Conservation (phyloP, 805 yeast species). For the Lipomyces lipofer region DNA sequence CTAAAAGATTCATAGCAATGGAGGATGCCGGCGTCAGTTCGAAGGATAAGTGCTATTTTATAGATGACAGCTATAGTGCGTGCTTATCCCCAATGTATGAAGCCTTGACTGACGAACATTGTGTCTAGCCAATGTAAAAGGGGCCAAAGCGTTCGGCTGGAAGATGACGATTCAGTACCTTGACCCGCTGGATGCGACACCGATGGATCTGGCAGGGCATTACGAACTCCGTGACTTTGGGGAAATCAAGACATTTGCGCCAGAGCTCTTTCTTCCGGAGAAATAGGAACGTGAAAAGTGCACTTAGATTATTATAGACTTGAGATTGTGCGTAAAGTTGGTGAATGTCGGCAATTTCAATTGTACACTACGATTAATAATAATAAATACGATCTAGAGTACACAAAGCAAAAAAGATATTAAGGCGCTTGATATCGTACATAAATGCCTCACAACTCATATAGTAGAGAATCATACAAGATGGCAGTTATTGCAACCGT, state of each 20-base stretch:
- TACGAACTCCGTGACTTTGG: slow-evolving; percentile 57
- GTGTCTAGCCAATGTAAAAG: slow-evolving; percentile 57
- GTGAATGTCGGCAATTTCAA: no score
- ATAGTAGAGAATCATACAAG: no score
- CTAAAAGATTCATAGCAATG: slow-evolving; percentile 41
- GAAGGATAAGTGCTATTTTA: slow-evolving; percentile 60
- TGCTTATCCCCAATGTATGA: no score
- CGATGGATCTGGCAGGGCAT: slow-evolving; percentile 45
- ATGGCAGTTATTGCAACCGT: no score
- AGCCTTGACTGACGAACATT: not conserved
- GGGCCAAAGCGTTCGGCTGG: slow-evolving; percentile 74
- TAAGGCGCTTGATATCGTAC: no score
- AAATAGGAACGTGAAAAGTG: no score
- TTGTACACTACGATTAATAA: no score
- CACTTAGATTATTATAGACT: no score
- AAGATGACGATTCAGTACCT: slow-evolving; percentile 68
- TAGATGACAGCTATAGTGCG: slow-evolving; percentile 74
- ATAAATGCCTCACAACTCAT: no score
- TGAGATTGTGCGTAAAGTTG: no score
- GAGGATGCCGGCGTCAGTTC: slow-evolving; percentile 58
- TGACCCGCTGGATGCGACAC: slow-evolving; percentile 63
- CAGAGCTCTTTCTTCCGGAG: slow-evolving; percentile 54
- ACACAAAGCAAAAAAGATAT: no score
- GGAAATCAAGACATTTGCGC: slow-evolving; percentile 53
- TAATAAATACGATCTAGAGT: no score